Evolutionary conservation across 2,329 filamentous ascomycete genomes (phyloP).

Genomic region (Phialophora expanda): DNA sequence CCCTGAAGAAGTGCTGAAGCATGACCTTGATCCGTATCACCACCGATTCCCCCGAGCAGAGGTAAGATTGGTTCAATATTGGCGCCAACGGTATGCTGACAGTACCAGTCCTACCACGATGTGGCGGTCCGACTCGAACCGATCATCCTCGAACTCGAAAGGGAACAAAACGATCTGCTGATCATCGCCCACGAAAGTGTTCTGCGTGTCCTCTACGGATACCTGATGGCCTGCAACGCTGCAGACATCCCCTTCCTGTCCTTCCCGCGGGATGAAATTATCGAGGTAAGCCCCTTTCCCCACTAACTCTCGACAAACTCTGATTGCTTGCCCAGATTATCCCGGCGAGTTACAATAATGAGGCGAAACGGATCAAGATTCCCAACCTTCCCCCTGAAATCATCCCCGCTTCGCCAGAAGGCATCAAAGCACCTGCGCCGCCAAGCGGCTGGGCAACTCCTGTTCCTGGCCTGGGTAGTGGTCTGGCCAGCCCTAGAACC

Average conservation of each 20-base stretch:
- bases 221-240: slow-evolving; percentile 97
- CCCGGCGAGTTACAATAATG: slow-evolving; percentile 95
- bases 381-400: slow-evolving; percentile 68
- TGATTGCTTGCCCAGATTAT: slow-evolving; percentile 67
- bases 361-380: slow-evolving; percentile 88
- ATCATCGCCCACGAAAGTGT: slow-evolving; percentile 99
- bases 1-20: slow-evolving; percentile 88
- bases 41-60: slow-evolving; percentile 95
- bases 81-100: slow-evolving; percentile 15
- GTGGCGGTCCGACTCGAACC: slow-evolving; percentile 96
- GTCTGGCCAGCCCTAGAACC: slow-evolving; percentile 46
- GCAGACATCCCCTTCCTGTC: slow-evolving; percentile 90
- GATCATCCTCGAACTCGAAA: slow-evolving; percentile 95
- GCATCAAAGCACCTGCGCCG: slow-evolving; percentile 77
- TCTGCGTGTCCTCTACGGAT: slow-evolving; percentile 94
- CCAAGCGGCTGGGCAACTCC: slow-evolving; percentile 58
- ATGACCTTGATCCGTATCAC: slow-evolving; percentile 93
- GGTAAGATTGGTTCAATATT: slow-evolving; percentile 54
- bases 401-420: slow-evolving; percentile 78
- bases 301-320: not conserved
- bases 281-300: slow-evolving; percentile 66
- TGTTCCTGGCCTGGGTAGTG: slow-evolving; percentile 45
- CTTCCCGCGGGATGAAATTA: slow-evolving; percentile 95
- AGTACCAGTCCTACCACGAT: slow-evolving; percentile 86
- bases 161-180: slow-evolving; percentile 95